Conservation (phyloP, 306 rosid species). For the Senna tora region DNA sequence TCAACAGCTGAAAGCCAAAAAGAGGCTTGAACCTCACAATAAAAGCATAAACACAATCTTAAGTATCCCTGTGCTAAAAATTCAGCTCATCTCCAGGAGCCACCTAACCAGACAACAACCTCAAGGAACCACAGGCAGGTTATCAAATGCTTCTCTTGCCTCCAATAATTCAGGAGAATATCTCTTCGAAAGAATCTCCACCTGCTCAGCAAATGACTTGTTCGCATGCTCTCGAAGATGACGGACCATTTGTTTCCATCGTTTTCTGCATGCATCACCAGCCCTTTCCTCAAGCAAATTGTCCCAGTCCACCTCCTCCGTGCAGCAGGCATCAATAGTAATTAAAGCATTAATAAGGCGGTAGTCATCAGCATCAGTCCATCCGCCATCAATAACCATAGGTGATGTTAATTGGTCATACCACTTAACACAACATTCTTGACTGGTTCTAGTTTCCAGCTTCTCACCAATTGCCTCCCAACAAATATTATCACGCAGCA, state of each 20-base stretch:
- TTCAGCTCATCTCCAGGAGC: not conserved
- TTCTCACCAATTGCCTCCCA: slow-evolving; percentile 72
- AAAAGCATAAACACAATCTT: slow-evolving; percentile 1
- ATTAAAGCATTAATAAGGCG: slow-evolving; percentile 61
- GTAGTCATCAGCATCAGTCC: slow-evolving; percentile 81
- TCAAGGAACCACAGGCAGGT: slow-evolving; percentile 51
- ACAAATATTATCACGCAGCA: slow-evolving; percentile 77
- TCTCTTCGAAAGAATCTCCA: slow-evolving; percentile 67
- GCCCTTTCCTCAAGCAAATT: slow-evolving; percentile 64
- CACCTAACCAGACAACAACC: not conserved
- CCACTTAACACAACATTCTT: slow-evolving; percentile 65
- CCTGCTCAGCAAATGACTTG: slow-evolving; percentile 75
- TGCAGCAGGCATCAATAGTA: slow-evolving; percentile 64
- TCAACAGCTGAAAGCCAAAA: not conserved
- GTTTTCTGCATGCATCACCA: slow-evolving; percentile 70
- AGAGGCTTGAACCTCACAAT: not conserved
- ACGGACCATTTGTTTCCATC: slow-evolving; percentile 80
- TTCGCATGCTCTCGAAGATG: slow-evolving; percentile 58
- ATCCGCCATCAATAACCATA: slow-evolving; percentile 53
- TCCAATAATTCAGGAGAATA: slow-evolving; percentile 57
- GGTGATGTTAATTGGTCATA: slow-evolving; percentile 66
- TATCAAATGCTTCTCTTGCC: slow-evolving; percentile 62
- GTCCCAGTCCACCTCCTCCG: slow-evolving; percentile 90
- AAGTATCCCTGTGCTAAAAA: not conserved
- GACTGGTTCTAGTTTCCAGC: slow-evolving; percentile 53